Evolutionary conservation across 2,329 filamentous ascomycete genomes (phyloP).

Genomic region (Chaetothyriales sp.): DNA sequence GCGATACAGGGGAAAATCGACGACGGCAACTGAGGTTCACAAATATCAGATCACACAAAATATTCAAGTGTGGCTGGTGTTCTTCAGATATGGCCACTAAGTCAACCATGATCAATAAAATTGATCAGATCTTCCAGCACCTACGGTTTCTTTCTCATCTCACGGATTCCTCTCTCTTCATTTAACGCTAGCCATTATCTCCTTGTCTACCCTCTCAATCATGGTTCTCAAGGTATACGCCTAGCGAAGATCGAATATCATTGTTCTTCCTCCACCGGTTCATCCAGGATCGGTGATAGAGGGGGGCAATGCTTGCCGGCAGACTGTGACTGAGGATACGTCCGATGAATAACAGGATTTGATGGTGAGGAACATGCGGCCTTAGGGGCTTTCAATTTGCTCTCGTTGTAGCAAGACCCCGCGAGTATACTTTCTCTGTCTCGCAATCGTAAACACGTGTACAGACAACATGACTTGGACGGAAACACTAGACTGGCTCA

Average conservation of each 20-base stretch:
- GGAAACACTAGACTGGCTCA: too few species aligned
- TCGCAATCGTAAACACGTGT: too few species aligned
- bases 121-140: background rate
- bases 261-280: constrained; percentile 31
- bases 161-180: background rate
- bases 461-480: too few species aligned
- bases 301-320: constrained; percentile 53
- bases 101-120: background rate
- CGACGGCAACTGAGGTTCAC: constrained; percentile 2
- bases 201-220: constrained; percentile 54
- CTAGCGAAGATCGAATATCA: constrained; percentile 64
- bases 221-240: constrained; percentile 83
- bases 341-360: constrained; percentile 61
- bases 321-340: constrained; percentile 57
- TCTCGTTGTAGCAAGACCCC: background rate
- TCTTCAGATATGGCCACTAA: constrained; percentile 1
- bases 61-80: constrained; percentile 1
- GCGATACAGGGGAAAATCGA: background rate
- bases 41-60: background rate
- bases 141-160: background rate
- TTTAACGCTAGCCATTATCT: constrained; percentile 65
- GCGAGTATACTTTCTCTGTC: too few species aligned
- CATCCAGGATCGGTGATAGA: constrained; percentile 26
- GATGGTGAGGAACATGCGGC: constrained; percentile 63
- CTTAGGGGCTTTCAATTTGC: background rate